Base-by-base conservation (phyloP, 371 early-diverging fungal genomes). In the Catenaria anguillulae region DNA sequence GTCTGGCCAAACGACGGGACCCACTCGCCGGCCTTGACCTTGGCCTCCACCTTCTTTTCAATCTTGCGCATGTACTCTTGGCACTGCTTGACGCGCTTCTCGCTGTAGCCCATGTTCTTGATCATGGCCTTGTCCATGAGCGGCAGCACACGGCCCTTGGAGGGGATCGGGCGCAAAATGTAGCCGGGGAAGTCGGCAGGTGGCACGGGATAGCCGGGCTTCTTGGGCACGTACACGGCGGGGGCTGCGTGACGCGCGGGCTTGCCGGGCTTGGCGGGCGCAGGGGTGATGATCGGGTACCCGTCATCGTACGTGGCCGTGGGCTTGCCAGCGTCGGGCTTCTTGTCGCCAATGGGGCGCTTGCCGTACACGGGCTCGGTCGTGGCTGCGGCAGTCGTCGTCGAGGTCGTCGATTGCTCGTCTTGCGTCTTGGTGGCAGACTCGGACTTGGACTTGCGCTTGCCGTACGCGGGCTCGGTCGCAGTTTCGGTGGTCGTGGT, bases 81-180 rank as follows among this genome's bases (percentile, higher is more conserved):
- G 50, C 29, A 50, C 50, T 24, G 29, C 29, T 10, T 10, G 29
- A 50, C 50, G 29, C 6, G 5, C 29, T 24, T 50, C 13, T 5
- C 5, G 50, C 29, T 50, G 50, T 50, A 50, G 5, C 50, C 50
- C 50, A 50, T 50, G 29, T 29, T 50, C 8, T 24, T 17, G 29
- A 17, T 17, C 5, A 50, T 19, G 29, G 24, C 29, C 29, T 29
- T 6, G 29, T 12, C 19, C 29, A 50, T 24, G 24, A 8, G 50
- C 29, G 50, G 50, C 33, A 62, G 36, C 23, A 19, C 73, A 31
- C 77, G 75, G n/a, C 68, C 69, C 26, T 73, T 74, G 35, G 77
- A 74, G 13, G 77, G 77, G 1, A 70, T 70, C 2, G 73, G 75
- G 34, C 73, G 75, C 40, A 70, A 67, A 2, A 37, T 4, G 40